Evolutionary conservation across 257 asterid genomes (phyloP).

Genomic region (Verbascum thapsus): DNA sequence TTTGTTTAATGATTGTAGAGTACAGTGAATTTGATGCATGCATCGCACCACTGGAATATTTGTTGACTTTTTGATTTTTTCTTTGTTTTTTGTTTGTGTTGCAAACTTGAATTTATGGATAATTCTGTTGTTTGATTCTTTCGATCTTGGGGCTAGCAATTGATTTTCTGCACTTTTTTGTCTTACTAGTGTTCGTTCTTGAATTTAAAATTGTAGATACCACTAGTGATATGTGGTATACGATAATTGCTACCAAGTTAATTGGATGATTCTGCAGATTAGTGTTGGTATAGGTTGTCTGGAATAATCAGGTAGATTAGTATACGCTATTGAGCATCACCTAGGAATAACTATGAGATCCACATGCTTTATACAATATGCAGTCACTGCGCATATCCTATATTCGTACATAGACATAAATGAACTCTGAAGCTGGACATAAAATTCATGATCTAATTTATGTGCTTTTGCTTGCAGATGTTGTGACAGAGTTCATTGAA

Average conservation of each 20-base stretch:
- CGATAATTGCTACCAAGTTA: constrained; percentile 13
- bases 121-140: constrained; percentile 3
- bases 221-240: constrained; percentile 13
- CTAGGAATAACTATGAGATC: constrained; percentile 14
- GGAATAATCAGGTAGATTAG: constrained; percentile 11
- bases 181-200: constrained; percentile 16
- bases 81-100: too few species aligned
- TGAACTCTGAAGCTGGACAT: background rate
- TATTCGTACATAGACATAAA: background rate
- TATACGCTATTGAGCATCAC: background rate
- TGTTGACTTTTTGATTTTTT: constrained; percentile 32
- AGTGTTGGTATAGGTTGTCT: background rate
- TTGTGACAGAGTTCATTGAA: constrained; percentile 92
- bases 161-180: background rate
- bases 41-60: constrained; percentile 31
- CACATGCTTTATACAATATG: constrained; percentile 18
- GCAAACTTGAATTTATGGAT: too few species aligned
- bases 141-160: constrained; percentile 14
- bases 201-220: constrained; percentile 14
- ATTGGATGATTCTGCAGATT: constrained; percentile 16
- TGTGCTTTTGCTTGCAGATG: constrained; percentile 62
- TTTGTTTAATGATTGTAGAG: constrained; percentile 7
- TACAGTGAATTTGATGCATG: constrained; percentile 36
- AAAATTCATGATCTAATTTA: constrained; percentile 15
- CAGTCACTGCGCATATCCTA: background rate